These are phyloP conservation scores for Teratosphaeria destructans DNA, from an alignment of 2,329 filamentous ascomycete genomes.

Conservation along the genomic window DNA sequence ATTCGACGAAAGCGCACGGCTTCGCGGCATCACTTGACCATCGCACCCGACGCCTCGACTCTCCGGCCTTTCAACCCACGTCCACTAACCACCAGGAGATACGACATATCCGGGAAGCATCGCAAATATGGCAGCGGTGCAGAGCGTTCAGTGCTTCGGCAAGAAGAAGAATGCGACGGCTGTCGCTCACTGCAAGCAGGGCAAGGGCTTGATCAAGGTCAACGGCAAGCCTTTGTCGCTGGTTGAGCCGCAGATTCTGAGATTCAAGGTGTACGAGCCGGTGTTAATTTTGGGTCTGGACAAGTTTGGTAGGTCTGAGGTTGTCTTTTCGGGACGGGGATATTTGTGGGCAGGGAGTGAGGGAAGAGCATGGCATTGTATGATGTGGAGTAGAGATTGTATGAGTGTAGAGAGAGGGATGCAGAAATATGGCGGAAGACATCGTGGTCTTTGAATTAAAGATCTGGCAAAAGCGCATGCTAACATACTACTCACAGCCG, in stretches of 20 bases:
- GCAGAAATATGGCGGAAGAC: not conserved
- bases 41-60: slow-evolving; percentile 2
- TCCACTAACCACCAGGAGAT: not conserved
- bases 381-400: not conserved
- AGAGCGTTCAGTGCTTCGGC: slow-evolving; percentile 83
- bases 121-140: slow-evolving; percentile 55
- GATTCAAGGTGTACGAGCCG: slow-evolving; percentile 99
- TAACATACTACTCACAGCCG: slow-evolving; percentile 36
- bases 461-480: slow-evolving; percentile 3
- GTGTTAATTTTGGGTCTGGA: slow-evolving; percentile 93
- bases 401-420: not conserved
- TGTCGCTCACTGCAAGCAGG: slow-evolving; percentile 87
- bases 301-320: slow-evolving; percentile 60
- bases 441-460: not conserved
- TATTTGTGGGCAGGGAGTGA: not conserved
- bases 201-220: slow-evolving; percentile 92
- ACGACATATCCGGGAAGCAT: not conserved
- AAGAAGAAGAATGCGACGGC: slow-evolving; percentile 62
- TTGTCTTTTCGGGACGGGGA: not conserved
- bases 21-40: slow-evolving; percentile 2
- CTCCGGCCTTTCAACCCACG: not conserved
- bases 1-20: not conserved
- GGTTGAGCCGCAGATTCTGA: slow-evolving; percentile 90
- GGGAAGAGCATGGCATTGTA: not conserved
- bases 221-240: slow-evolving; percentile 93